Evolutionary conservation across 208 protist genomes (phyloP).

Genomic region (Acanthamoeba healyi): DNA sequence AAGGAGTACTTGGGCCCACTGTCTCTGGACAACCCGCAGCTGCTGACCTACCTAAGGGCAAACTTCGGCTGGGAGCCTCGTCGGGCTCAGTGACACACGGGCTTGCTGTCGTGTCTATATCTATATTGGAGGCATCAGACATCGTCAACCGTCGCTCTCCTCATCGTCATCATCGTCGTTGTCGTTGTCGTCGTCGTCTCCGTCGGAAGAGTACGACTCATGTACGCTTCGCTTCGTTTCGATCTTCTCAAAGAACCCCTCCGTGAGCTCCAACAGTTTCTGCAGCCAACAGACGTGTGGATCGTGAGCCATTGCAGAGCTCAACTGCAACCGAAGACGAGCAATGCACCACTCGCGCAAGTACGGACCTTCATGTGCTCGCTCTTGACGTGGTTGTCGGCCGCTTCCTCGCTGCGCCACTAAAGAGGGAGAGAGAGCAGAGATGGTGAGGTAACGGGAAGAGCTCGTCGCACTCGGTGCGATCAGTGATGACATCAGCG

Average conservation of each 20-base stretch:
- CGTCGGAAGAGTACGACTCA: background rate
- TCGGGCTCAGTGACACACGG: too few species aligned
- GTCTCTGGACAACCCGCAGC: background rate
- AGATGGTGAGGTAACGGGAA: too few species aligned
- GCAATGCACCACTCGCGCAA: background rate
- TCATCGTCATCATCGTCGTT: background rate
- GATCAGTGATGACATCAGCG: background rate
- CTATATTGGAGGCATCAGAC: background rate
- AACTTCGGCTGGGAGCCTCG: too few species aligned
- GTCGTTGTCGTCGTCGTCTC: background rate
- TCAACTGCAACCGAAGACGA: too few species aligned
- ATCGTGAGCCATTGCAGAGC: too few species aligned
- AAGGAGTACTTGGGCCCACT: background rate
- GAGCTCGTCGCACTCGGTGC: too few species aligned
- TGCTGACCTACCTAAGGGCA: too few species aligned
- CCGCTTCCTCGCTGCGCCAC: slow-evolving; percentile 38
- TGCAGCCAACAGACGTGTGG: background rate
- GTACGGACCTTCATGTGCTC: slow-evolving; percentile 27
- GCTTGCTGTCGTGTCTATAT: too few species aligned
- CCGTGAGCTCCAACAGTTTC: slow-evolving; percentile 26
- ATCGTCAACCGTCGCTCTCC: background rate
- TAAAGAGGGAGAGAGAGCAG: background rate
- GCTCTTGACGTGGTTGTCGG: slow-evolving; percentile 7
- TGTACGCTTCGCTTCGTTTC: slow-evolving; percentile 49
- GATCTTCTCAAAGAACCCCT: slow-evolving; percentile 28